Conservation (phyloP, 2,329 filamentous ascomycete species). For the Fusarium multiceps region DNA sequence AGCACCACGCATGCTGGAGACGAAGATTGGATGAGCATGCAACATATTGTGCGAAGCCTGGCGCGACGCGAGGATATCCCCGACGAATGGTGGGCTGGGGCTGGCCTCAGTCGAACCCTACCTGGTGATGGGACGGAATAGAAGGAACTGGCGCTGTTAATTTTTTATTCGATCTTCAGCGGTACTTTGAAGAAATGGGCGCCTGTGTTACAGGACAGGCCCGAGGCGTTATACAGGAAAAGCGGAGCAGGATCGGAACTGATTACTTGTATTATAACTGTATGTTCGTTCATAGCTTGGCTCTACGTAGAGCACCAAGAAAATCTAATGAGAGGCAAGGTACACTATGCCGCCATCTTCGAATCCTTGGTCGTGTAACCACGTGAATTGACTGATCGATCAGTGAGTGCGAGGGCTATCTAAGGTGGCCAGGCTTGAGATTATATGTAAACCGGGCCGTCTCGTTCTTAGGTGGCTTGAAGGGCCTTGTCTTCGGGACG, state of each 20-base stretch:
- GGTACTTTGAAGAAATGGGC: not conserved
- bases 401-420: not conserved
- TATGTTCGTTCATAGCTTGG: not conserved
- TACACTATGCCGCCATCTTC: not conserved
- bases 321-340: constrained; percentile 17
- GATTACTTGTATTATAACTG: constrained; percentile 26
- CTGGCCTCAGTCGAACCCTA: constrained; percentile 71
- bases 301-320: not conserved
- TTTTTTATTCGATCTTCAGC: constrained; percentile 12
- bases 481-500: constrained; percentile 31
- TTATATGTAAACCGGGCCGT: constrained; percentile 3
- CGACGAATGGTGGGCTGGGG: constrained; percentile 83
- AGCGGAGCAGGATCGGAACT: not conserved
- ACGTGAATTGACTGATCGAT: not conserved
- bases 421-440: not conserved
- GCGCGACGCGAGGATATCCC: constrained; percentile 79
- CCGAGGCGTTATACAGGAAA: constrained; percentile 24
- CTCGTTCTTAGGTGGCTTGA: constrained; percentile 29
- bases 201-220: not conserved
- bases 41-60: constrained; percentile 76
- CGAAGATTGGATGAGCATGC: constrained; percentile 69
- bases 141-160: constrained; percentile 10
- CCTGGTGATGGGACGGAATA: constrained; percentile 46
- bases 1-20: constrained; percentile 46
- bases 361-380: not conserved